phyloP scores from a whole-genome alignment of 352 stramenopile genomes.

The Blastocystis sp. region DNA sequence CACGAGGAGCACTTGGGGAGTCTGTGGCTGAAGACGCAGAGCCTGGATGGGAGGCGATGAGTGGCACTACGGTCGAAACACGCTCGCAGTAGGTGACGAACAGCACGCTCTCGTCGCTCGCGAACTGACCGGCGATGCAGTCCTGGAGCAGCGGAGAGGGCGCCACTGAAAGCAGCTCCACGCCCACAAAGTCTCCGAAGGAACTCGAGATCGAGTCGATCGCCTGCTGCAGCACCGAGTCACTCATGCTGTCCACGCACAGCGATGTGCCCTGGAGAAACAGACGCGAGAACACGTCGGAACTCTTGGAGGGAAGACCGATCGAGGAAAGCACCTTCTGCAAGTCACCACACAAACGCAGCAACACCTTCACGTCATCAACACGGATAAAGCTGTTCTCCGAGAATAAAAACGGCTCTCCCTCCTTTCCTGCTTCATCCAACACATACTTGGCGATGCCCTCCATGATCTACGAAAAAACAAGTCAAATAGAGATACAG shows the following conservation, averaged over 20 bases:
- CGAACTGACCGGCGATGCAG: neutral
- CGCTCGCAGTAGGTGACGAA: slow-evolving; percentile 36
- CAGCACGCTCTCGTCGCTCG: neutral
- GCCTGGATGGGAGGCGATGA: neutral
- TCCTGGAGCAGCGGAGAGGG: slow-evolving; percentile 37
- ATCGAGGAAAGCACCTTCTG: slow-evolving; percentile 5
- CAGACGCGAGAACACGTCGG: neutral
- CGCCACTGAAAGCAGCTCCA: neutral
- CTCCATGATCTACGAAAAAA: slow-evolving; percentile 12
- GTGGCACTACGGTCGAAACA: neutral
- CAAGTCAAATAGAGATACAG: neutral
- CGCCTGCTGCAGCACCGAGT: neutral
- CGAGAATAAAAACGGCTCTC: neutral
- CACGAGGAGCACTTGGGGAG: neutral
- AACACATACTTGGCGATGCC: slow-evolving; percentile 53
- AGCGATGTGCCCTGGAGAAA: neutral
- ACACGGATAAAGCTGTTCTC: slow-evolving; percentile 5
- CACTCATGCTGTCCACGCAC: slow-evolving; percentile 1
- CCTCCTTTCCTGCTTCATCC: slow-evolving; percentile 8
- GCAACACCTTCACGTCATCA: neutral
- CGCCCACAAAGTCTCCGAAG: neutral
- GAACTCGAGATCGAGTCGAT: neutral
- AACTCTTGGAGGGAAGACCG: neutral
- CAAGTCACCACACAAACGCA: neutral
- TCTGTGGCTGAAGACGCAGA: neutral